These are phyloP conservation scores for Coniella lustricola DNA, from an alignment of 2,329 filamentous ascomycete genomes.

Conservation along the genomic window DNA sequence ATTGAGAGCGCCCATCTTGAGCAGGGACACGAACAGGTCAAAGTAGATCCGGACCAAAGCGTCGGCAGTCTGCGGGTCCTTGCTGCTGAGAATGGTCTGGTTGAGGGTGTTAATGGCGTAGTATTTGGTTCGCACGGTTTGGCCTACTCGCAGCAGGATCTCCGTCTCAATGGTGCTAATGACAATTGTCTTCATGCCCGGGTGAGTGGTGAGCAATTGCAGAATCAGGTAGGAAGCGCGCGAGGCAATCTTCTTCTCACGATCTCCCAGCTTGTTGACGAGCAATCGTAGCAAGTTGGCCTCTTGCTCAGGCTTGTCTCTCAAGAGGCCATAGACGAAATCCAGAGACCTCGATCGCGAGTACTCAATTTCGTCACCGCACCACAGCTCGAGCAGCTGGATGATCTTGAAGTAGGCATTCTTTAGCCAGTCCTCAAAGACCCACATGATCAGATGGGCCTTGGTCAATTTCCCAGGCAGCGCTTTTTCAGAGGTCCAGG, in stretches of 20 bases:
- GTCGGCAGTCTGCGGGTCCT: slow-evolving; percentile 74
- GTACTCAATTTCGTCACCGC: slow-evolving; percentile 90
- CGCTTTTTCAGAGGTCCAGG: slow-evolving; percentile 62
- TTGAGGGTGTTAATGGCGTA: slow-evolving; percentile 96
- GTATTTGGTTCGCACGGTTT: slow-evolving; percentile 84
- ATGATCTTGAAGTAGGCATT: slow-evolving; percentile 88
- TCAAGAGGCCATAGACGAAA: slow-evolving; percentile 84
- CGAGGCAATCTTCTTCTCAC: slow-evolving; percentile 91
- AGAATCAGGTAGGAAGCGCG: slow-evolving; percentile 89
- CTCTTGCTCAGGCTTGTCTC: slow-evolving; percentile 96
- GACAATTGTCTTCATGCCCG: slow-evolving; percentile 87
- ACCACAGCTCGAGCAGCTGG: slow-evolving; percentile 87
- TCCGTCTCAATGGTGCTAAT: slow-evolving; percentile 81
- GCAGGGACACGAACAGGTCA: slow-evolving; percentile 71
- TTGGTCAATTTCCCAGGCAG: slow-evolving; percentile 70
- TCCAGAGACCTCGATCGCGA: slow-evolving; percentile 81
- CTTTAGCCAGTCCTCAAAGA: slow-evolving; percentile 93
- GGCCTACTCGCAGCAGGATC: slow-evolving; percentile 77
- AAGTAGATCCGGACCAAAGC: slow-evolving; percentile 88
- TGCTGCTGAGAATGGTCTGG: slow-evolving; percentile 84
- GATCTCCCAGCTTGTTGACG: slow-evolving; percentile 95
- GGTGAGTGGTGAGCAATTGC: slow-evolving; percentile 81
- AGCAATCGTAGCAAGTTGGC: slow-evolving; percentile 84
- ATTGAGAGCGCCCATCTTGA: slow-evolving; percentile 54
- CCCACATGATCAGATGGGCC: slow-evolving; percentile 77